These are phyloP conservation scores for Chloridella minuta DNA, from an alignment of 352 stramenopile genomes.

Conservation along the genomic window DNA sequence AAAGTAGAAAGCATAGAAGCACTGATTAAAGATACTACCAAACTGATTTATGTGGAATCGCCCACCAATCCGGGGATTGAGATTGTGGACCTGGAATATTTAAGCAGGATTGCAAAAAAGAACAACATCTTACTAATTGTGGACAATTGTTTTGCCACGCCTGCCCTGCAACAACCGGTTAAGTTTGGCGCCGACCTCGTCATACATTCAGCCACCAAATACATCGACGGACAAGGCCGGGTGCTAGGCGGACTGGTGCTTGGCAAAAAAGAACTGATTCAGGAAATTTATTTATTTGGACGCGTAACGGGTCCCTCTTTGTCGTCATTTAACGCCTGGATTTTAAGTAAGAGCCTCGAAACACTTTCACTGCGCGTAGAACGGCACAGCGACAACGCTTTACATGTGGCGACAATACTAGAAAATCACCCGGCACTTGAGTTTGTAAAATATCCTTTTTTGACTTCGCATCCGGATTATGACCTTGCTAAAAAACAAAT, in stretches of 20 bases:
- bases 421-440: conserved; percentile 37
- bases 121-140: conserved; percentile 43
- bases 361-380: conserved; percentile 42
- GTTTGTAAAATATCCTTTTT: conserved; percentile 53
- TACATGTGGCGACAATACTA: conserved; percentile 47
- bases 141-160: conserved; percentile 77
- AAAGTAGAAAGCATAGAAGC: conserved; percentile 21
- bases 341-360: conserved; percentile 44
- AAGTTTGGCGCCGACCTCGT: conserved; percentile 64
- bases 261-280: conserved; percentile 26
- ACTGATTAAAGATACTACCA: conserved; percentile 26
- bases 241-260: conserved; percentile 58
- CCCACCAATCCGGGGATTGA: conserved; percentile 77
- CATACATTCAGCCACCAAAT: conserved; percentile 85
- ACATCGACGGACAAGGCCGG: conserved; percentile 77
- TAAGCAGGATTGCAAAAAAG: conserved; percentile 38
- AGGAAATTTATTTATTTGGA: conserved; percentile 28
- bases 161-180: conserved; percentile 66
- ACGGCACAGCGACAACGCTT: conserved; percentile 34
- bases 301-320: conserved; percentile 34
- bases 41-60: conserved; percentile 75
- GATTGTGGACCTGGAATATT: conserved; percentile 52
- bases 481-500: conserved; percentile 30
- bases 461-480: conserved; percentile 37
- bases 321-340: conserved; percentile 38